A percentile compares a stretch with the other conserved stretches of the same genome.
phyloP scores from a whole-genome alignment of 495 filamentous ascomycete species.

The Tuber calosporum region DNA sequence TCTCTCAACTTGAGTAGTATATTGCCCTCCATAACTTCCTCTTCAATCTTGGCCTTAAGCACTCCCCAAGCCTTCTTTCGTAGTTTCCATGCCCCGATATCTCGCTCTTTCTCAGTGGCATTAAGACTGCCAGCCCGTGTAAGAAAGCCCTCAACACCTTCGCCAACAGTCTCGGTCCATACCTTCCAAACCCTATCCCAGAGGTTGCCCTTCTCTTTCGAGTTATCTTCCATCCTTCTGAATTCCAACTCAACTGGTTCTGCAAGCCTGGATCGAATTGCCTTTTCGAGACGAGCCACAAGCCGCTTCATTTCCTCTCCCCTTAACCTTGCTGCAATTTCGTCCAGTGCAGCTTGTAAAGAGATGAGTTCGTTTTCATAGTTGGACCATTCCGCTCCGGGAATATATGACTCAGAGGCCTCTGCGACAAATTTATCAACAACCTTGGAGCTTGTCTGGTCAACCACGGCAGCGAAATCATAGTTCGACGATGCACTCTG shows the following conservation, averaged over 20 bases:
- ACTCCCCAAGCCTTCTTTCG: slow-evolving; percentile 91
- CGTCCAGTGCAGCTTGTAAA: slow-evolving; percentile 73
- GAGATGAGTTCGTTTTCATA: slow-evolving; percentile 57
- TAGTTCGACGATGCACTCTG: slow-evolving; percentile 92
- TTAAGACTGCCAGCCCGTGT: slow-evolving; percentile 88
- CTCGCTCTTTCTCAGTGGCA: slow-evolving; percentile 81
- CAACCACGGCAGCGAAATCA: slow-evolving; percentile 92
- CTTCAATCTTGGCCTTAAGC: slow-evolving; percentile 80
- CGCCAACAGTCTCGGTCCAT: slow-evolving; percentile 74
- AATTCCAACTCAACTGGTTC: slow-evolving; percentile 91
- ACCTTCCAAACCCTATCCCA: slow-evolving; percentile 94
- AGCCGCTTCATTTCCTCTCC: slow-evolving; percentile 93
- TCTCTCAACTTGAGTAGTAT: slow-evolving; percentile 89
- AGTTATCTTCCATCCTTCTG: slow-evolving; percentile 59
- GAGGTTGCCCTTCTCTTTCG: slow-evolving; percentile 63
- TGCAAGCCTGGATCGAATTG: slow-evolving; percentile 76
- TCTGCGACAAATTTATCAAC: slow-evolving; percentile 69
- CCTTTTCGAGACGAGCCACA: slow-evolving; percentile 81
- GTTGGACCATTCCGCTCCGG: slow-evolving; percentile 47
- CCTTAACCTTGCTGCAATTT: slow-evolving; percentile 70
- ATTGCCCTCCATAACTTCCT: slow-evolving; percentile 97
- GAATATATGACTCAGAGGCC: slow-evolving; percentile 63
- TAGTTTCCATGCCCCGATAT: slow-evolving; percentile 86
- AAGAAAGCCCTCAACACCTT: slow-evolving; percentile 76
- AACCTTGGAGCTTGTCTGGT: slow-evolving; percentile 66